Conservation (phyloP, 345 rosid genomes). For the Cardamine resedifolia region DNA sequence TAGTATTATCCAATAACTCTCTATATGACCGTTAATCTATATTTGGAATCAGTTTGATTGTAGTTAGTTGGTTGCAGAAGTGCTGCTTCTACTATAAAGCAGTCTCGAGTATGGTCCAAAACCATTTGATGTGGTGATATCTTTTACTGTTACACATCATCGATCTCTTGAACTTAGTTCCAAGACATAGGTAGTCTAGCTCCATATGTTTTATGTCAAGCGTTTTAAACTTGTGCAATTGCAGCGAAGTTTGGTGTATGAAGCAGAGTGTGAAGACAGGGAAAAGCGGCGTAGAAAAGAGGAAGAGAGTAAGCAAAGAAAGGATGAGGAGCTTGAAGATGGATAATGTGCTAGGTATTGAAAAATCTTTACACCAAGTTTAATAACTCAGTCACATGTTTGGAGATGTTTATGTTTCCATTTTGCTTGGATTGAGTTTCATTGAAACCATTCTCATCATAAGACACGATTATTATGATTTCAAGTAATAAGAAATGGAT, state of each 20-base stretch:
- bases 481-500: too few relatives aligned
- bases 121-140: neutral
- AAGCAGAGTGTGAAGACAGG: constrained; percentile 65
- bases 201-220: neutral
- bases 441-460: too few relatives aligned
- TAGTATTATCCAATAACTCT: constrained; percentile 9
- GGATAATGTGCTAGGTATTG: constrained; percentile 71
- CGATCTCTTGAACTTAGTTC: neutral
- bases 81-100: neutral
- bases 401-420: too few relatives aligned
- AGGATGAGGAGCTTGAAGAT: constrained; percentile 80
- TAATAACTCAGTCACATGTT: too few relatives aligned
- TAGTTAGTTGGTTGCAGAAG: constrained; percentile 4
- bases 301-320: constrained; percentile 53
- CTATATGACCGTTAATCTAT: neutral
- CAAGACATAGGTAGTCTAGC: neutral
- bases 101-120: neutral
- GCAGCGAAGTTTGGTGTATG: constrained; percentile 64
- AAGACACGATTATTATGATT: too few relatives aligned
- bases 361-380: constrained; percentile 31
- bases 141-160: neutral
- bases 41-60: neutral
- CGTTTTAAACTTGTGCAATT: constrained; percentile 8
- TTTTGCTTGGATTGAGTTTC: too few relatives aligned
- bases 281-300: constrained; percentile 70